Evolutionary conservation across 73 alveolate genomes (phyloP).

Genomic region (Paramecium biaurelia): DNA sequence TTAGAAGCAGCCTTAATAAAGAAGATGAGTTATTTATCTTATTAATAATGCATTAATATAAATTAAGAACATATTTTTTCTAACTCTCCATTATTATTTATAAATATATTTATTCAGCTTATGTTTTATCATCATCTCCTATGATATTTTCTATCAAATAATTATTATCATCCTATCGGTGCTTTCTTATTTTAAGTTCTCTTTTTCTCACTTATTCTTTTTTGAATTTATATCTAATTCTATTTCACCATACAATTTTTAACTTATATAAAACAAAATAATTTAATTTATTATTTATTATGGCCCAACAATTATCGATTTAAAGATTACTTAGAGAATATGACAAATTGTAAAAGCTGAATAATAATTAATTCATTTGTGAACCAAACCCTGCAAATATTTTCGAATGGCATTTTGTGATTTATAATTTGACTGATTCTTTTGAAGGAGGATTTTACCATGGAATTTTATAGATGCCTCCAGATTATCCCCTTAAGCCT

Average conservation of each 20-base stretch:
- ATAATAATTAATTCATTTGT: neutral
- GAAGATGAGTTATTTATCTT: neutral
- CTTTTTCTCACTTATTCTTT: no score
- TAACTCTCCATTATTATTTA: neutral
- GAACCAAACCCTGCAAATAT: slow-evolving; percentile 74
- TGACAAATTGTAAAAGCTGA: neutral
- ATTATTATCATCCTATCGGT: neutral
- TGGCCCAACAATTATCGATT: neutral
- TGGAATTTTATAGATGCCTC: slow-evolving; percentile 76
- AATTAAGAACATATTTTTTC: neutral
- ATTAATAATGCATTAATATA: neutral
- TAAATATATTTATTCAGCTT: neutral
- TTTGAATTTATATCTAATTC: no score
- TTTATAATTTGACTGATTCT: slow-evolving; percentile 67
- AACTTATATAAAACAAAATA: no score
- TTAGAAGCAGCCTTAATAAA: neutral
- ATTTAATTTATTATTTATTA: neutral
- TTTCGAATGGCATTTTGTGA: slow-evolving; percentile 80
- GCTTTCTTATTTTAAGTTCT: no score
- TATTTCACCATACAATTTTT: no score
- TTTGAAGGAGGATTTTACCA: slow-evolving; percentile 81
- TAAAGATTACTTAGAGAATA: neutral
- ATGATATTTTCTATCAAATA: neutral
- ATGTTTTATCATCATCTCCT: slow-evolving; percentile 2
- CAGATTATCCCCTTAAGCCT: slow-evolving; percentile 83